A percentile compares a stretch with the other conserved stretches of the same genome.
phyloP scores from a whole-genome alignment of 2,329 filamentous ascomycete genomes.

The Stachybotrys elegans region DNA sequence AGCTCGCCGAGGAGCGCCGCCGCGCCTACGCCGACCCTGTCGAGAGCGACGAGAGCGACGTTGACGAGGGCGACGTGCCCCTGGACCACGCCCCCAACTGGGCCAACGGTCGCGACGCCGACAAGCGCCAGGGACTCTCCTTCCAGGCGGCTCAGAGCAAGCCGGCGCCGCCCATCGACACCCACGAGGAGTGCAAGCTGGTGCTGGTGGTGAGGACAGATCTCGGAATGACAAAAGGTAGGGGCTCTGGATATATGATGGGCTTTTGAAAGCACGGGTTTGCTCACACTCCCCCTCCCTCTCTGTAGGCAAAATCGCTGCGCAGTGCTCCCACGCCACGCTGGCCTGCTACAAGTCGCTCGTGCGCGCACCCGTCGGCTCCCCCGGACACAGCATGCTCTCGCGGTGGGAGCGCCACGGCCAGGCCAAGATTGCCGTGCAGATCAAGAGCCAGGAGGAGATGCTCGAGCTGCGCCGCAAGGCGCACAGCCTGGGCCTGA shows the following conservation, averaged over 20 bases:
- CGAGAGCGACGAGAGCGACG: slow-evolving; percentile 65
- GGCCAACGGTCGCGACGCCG: slow-evolving; percentile 56
- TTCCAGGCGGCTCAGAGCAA: slow-evolving; percentile 32
- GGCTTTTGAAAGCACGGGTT: too few relatives aligned
- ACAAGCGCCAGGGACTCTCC: slow-evolving; percentile 51
- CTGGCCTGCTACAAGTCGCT: slow-evolving; percentile 94
- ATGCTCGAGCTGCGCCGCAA: slow-evolving; percentile 67
- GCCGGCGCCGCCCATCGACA: slow-evolving; percentile 13
- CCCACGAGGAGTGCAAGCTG: slow-evolving; percentile 83
- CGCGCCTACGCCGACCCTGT: slow-evolving; percentile 53
- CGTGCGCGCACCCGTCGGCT: slow-evolving; percentile 47
- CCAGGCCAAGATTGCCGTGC: slow-evolving; percentile 90
- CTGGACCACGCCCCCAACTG: slow-evolving; percentile 66
- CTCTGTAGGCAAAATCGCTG: slow-evolving; percentile 82
- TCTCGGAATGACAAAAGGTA: slow-evolving; percentile 96
- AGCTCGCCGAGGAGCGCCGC: slow-evolving; percentile 51
- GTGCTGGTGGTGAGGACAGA: slow-evolving; percentile 90
- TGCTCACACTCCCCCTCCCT: slow-evolving; percentile 2
- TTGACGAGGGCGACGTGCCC: slow-evolving; percentile 54
- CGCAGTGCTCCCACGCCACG: slow-evolving; percentile 93
- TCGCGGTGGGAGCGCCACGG: slow-evolving; percentile 80
- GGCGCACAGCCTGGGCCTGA: slow-evolving; percentile 78
- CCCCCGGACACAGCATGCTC: slow-evolving; percentile 58
- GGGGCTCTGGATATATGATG: too few relatives aligned
- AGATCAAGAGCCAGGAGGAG: slow-evolving; percentile 82